These are phyloP conservation scores for Yamadazyma sp. DNA, from an alignment of 1,139 yeast species.

Conservation along the genomic window DNA sequence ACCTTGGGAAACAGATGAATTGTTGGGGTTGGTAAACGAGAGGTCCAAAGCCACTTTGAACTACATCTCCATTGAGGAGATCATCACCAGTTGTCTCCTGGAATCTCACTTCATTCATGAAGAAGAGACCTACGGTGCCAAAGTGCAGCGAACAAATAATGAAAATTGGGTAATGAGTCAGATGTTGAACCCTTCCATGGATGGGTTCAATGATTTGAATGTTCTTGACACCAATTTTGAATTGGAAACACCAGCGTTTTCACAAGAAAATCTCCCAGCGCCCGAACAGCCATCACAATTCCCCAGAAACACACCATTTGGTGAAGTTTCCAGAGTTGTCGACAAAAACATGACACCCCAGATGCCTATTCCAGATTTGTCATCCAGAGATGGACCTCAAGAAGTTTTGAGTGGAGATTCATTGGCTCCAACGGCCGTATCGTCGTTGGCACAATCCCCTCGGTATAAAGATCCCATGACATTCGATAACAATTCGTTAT, in stretches of 20 bases:
- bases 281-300: too few relatives aligned
- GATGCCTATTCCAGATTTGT: too few relatives aligned
- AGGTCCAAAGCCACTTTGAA: constrained; percentile 53
- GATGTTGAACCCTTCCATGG: constrained; percentile 13
- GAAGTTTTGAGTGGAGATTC: too few relatives aligned
- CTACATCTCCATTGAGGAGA: constrained; percentile 63
- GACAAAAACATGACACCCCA: too few relatives aligned
- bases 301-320: too few relatives aligned
- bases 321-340: too few relatives aligned
- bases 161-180: constrained; percentile 18
- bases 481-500: constrained; percentile 5
- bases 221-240: constrained; percentile 1
- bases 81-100: constrained; percentile 60
- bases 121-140: constrained; percentile 10
- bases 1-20: constrained; percentile 60
- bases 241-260: background rate
- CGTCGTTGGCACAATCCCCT: background rate
- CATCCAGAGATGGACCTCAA: too few relatives aligned
- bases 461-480: background rate
- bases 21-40: constrained; percentile 59
- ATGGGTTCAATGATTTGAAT: constrained; percentile 8
- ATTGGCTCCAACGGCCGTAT: too few relatives aligned
- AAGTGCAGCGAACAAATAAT: constrained; percentile 3
- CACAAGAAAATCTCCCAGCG: background rate
- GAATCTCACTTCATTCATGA: constrained; percentile 25